phyloP scores from a whole-genome alignment of 2,329 filamentous ascomycete species.

The Sphaerulina musiva region DNA sequence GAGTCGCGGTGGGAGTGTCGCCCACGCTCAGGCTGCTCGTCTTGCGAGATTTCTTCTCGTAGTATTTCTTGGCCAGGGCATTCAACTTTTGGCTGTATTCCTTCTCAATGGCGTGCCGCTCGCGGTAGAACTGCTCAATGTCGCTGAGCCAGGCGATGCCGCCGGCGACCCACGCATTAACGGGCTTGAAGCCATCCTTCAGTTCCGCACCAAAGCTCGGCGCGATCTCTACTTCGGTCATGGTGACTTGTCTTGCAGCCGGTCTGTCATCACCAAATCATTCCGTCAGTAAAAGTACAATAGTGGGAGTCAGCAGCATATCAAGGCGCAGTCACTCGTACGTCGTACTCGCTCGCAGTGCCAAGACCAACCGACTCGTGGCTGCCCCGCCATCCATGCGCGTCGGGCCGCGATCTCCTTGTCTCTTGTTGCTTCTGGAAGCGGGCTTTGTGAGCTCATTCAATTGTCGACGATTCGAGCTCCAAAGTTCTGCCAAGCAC shows the following conservation, averaged over 20 bases:
- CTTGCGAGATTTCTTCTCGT: slow-evolving; percentile 92
- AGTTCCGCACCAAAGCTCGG: slow-evolving; percentile 89
- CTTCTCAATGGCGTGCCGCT: slow-evolving; percentile 89
- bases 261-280: too few relatives aligned
- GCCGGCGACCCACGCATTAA: slow-evolving; percentile 81
- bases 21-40: slow-evolving; percentile 82
- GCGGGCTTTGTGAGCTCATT: background rate
- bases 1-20: slow-evolving; percentile 85
- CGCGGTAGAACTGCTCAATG: slow-evolving; percentile 94
- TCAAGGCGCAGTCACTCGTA: background rate
- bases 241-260: slow-evolving; percentile 34
- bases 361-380: background rate
- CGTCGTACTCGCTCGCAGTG: too few relatives aligned
- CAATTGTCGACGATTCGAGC: too few relatives aligned
- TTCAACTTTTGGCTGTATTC: slow-evolving; percentile 89
- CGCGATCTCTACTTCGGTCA: slow-evolving; percentile 76
- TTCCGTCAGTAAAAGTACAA: too few relatives aligned
- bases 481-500: too few relatives aligned
- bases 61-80: slow-evolving; percentile 88
- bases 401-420: background rate
- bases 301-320: too few relatives aligned
- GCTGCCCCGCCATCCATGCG: slow-evolving; percentile 1
- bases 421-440: background rate
- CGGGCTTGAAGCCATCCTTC: slow-evolving; percentile 96
- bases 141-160: slow-evolving; percentile 95